Conservation (phyloP, 768 basidiomycete genomes). For the Termitomyces sp. region DNA sequence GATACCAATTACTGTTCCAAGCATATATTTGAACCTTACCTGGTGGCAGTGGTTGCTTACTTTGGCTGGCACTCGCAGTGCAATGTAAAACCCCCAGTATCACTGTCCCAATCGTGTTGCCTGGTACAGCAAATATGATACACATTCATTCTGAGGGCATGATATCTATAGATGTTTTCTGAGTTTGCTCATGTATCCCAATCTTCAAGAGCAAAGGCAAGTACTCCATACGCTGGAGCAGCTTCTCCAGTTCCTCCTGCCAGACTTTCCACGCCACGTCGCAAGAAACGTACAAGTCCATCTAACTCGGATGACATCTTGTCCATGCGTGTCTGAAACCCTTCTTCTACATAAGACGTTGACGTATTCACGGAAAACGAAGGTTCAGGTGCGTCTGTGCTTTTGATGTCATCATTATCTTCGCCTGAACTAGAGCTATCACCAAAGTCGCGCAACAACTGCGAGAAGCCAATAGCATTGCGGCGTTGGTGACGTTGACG, state of each 20-base stretch:
- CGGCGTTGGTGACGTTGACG: slow-evolving; percentile 50
- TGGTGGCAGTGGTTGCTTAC: too few species aligned
- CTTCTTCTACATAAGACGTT: slow-evolving; percentile 39
- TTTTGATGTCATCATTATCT: slow-evolving; percentile 33
- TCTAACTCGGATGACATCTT: slow-evolving; percentile 69
- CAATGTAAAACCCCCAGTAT: too few species aligned
- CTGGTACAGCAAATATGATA: neutral
- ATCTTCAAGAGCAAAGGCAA: slow-evolving; percentile 77
- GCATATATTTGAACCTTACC: too few species aligned
- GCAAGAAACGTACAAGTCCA: slow-evolving; percentile 63
- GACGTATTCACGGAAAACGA: slow-evolving; percentile 40
- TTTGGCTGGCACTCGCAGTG: too few species aligned
- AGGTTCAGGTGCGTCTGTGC: slow-evolving; percentile 25
- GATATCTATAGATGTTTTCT: neutral
- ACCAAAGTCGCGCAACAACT: slow-evolving; percentile 27
- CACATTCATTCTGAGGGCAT: neutral
- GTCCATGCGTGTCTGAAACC: slow-evolving; percentile 49
- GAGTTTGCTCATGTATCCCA: slow-evolving; percentile 52
- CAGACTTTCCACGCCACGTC: slow-evolving; percentile 66
- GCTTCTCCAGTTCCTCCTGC: slow-evolving; percentile 59
- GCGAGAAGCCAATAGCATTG: slow-evolving; percentile 62
- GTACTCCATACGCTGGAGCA: slow-evolving; percentile 61
- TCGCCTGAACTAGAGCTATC: slow-evolving; percentile 41
- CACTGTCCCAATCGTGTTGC: too few species aligned
- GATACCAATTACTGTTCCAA: too few species aligned